A percentile compares a stretch with the other conserved stretches of the same genome.
phyloP scores from a whole-genome alignment of 495 filamentous ascomycete species.

The Monascus purpureus region DNA sequence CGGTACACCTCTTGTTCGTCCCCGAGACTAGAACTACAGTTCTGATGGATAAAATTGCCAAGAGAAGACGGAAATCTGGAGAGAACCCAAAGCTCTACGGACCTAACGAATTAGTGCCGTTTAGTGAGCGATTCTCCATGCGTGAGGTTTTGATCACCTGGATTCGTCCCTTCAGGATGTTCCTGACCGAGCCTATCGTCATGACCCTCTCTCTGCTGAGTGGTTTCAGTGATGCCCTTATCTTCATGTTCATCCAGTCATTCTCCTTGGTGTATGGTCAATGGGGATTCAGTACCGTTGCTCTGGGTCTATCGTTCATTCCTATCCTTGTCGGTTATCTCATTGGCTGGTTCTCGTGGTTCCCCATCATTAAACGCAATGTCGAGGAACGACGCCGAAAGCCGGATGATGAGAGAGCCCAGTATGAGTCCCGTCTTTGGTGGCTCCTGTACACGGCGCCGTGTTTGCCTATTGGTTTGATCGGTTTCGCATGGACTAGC shows the following conservation, averaged over 20 bases:
- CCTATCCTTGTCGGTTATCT: constrained; percentile 48
- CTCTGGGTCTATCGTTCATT: constrained; percentile 41
- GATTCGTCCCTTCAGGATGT: constrained; percentile 49
- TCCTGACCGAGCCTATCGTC: constrained; percentile 48
- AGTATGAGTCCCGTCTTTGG: constrained; percentile 49
- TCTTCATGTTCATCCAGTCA: constrained; percentile 56
- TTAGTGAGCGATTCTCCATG: constrained; percentile 42
- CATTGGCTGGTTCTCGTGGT: constrained; percentile 39
- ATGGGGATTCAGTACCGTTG: constrained; percentile 38
- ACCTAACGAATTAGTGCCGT: constrained; percentile 45
- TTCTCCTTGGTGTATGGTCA: constrained; percentile 45
- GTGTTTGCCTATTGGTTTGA: constrained; percentile 43
- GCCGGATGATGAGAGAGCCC: constrained; percentile 38
- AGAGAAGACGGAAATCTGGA: constrained; percentile 35
- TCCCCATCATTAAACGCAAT: constrained; percentile 41
- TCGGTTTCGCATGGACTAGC: constrained; percentile 51
- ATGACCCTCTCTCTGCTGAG: constrained; percentile 41
- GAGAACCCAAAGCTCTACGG: constrained; percentile 45
- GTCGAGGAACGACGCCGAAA: constrained; percentile 28
- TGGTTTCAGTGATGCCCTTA: constrained; percentile 48
- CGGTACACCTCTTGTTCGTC: constrained; percentile 37
- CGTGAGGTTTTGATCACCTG: constrained; percentile 41
- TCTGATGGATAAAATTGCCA: constrained; percentile 47
- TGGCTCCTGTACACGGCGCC: constrained; percentile 44
- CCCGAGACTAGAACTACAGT: constrained; percentile 45